These are phyloP conservation scores for Discostella stelligeroides DNA, from an alignment of 108 stramenopile species.

Conservation along the genomic window DNA sequence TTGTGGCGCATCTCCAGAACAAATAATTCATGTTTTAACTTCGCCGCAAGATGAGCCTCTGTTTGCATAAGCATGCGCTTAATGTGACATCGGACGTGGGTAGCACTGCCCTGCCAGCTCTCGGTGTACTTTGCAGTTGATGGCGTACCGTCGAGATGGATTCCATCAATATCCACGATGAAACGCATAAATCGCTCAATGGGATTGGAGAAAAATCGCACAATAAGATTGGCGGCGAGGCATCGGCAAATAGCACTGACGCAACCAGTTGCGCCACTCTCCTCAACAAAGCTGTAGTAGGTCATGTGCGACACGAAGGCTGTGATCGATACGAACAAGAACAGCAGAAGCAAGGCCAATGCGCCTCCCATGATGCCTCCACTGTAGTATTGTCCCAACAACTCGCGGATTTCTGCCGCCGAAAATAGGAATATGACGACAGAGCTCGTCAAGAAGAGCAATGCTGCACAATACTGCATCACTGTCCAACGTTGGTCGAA, in stretches of 20 bases:
- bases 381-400: constrained; percentile 51
- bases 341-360: constrained; percentile 43
- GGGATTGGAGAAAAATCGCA: constrained; percentile 43
- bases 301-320: constrained; percentile 61
- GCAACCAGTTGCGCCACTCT: constrained; percentile 44
- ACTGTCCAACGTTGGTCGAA: constrained; percentile 55
- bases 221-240: constrained; percentile 34
- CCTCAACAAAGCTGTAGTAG: constrained; percentile 52
- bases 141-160: constrained; percentile 48
- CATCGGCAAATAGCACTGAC: constrained; percentile 33
- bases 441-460: constrained; percentile 49
- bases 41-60: constrained; percentile 39
- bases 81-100: constrained; percentile 51
- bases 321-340: constrained; percentile 51
- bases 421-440: constrained; percentile 52
- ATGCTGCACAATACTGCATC: constrained; percentile 55
- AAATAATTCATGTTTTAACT: constrained; percentile 39
- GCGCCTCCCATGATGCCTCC: constrained; percentile 48
- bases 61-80: constrained; percentile 51
- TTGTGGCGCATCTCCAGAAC: constrained; percentile 49
- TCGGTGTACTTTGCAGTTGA: constrained; percentile 52
- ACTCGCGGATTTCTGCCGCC: constrained; percentile 36
- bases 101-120: constrained; percentile 55
- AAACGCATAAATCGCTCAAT: constrained; percentile 43
- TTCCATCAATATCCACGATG: constrained; percentile 50